Percentiles rank a stretch among this genome's conserved stretches.
Evolutionary conservation across 1,139 yeast genomes (phyloP).

Genomic region (Magnusiomyces tetraspermus): DNA sequence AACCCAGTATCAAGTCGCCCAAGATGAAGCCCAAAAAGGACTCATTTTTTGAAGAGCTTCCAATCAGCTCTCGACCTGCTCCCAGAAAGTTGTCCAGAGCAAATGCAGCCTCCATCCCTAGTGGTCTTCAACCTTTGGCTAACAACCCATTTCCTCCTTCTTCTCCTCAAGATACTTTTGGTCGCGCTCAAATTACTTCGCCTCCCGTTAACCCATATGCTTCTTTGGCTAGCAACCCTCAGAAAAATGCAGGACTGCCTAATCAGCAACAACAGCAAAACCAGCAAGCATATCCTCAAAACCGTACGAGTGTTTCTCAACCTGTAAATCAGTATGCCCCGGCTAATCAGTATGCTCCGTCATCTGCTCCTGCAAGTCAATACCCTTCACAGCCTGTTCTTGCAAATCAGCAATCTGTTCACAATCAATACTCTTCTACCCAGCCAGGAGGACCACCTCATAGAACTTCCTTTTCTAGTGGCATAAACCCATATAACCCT

Average conservation of each 20-base stretch:
- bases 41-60: constrained; percentile 51
- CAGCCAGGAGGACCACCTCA: not conserved
- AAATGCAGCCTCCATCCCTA: constrained; percentile 12
- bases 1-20: no score
- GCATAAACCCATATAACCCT: not conserved
- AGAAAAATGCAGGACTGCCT: not conserved
- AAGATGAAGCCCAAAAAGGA: constrained; percentile 22
- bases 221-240: not conserved
- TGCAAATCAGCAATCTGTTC: not conserved
- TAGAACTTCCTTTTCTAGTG: not conserved
- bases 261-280: no score
- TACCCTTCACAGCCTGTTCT: no score
- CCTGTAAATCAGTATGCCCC: constrained; percentile 4
- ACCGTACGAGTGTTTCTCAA: not conserved
- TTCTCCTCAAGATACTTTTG: constrained; percentile 2
- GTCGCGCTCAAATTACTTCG: not conserved
- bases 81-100: constrained; percentile 16
- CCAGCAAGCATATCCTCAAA: not conserved
- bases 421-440: not conserved
- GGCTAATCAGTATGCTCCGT: not conserved
- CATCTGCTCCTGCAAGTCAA: no score
- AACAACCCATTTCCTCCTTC: constrained; percentile 11
- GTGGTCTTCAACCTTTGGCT: constrained; percentile 4
- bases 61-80: constrained; percentile 22
- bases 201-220: constrained; percentile 11